Conservation (phyloP, 768 basidiomycete species). For the Amanita pallidorosea region DNA sequence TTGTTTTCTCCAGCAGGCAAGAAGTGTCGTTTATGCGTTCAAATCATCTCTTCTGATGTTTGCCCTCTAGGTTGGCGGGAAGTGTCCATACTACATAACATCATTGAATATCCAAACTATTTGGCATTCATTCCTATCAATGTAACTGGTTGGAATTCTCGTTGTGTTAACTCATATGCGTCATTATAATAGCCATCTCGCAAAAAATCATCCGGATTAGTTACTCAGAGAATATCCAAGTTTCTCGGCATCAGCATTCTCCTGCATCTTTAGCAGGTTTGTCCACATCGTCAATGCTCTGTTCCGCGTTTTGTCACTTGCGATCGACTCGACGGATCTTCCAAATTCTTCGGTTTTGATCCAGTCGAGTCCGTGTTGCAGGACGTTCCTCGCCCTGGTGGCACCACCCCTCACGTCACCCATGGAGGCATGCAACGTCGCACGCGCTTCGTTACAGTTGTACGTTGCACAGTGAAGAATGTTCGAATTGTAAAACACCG, state of each 20-base stretch:
- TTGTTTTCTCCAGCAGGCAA: slow-evolving; percentile 45
- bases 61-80: not conserved
- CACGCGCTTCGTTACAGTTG: slow-evolving; percentile 32
- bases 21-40: slow-evolving; percentile 7
- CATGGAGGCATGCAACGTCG: slow-evolving; percentile 63
- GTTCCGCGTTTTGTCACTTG: not conserved
- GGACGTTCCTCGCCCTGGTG: slow-evolving; percentile 55
- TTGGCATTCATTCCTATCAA: too few relatives aligned
- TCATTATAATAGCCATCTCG: not conserved
- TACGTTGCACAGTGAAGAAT: slow-evolving; percentile 70
- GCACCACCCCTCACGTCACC: slow-evolving; percentile 54
- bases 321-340: slow-evolving; percentile 25
- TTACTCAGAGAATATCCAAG: slow-evolving; percentile 44
- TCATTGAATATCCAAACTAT: too few relatives aligned
- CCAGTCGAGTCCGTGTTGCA: slow-evolving; percentile 68
- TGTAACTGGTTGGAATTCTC: not conserved
- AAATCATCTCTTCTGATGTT: not conserved
- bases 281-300: slow-evolving; percentile 45
- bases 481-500: slow-evolving; percentile 74
- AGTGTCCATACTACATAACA: not conserved
- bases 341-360: slow-evolving; percentile 46
- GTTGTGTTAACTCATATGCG: slow-evolving; percentile 1
- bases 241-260: slow-evolving; percentile 21
- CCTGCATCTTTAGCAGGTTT: slow-evolving; percentile 45
- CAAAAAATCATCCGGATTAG: slow-evolving; percentile 6